Conservation (phyloP, 768 basidiomycete species). For the Auriscalpium microsporum region DNA sequence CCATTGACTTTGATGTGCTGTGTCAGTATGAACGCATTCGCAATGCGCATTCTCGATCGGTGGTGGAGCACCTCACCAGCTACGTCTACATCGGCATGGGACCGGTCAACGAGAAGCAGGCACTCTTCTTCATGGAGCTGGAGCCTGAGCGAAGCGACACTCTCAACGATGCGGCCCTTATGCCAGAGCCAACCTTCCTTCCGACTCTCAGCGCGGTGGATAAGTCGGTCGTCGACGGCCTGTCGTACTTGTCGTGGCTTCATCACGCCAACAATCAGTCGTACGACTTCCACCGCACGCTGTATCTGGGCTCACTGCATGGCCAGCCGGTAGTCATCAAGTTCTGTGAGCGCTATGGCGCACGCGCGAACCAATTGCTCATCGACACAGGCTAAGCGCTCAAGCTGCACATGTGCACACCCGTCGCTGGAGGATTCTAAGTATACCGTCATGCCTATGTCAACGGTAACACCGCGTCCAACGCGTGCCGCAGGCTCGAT, state of each 20-base stretch:
- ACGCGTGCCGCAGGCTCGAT: not conserved
- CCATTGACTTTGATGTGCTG: no score
- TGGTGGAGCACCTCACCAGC: constrained; percentile 10
- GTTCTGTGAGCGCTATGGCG: constrained; percentile 7
- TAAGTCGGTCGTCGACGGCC: not conserved
- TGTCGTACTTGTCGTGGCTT: not conserved
- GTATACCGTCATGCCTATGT: constrained; percentile 14
- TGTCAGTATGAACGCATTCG: no score
- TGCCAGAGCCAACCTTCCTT: not conserved
- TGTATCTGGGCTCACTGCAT: not conserved
- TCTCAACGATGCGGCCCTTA: not conserved
- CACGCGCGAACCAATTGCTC: constrained; percentile 6
- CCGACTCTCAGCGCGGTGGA: not conserved
- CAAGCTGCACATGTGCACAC: constrained; percentile 2
- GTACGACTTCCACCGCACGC: not conserved
- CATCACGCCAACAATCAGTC: not conserved
- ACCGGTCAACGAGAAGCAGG: not conserved
- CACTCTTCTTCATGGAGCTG: not conserved
- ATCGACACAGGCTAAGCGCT: constrained; percentile 5
- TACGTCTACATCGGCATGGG: constrained; percentile 1
- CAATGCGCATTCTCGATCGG: not conserved
- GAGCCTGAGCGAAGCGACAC: not conserved
- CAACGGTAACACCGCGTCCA: not conserved
- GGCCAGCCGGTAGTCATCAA: constrained; percentile 8
- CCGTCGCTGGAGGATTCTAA: constrained; percentile 2